Conservation (phyloP, 2,329 filamentous ascomycete genomes). For the Pyrenophora seminiperda region DNA sequence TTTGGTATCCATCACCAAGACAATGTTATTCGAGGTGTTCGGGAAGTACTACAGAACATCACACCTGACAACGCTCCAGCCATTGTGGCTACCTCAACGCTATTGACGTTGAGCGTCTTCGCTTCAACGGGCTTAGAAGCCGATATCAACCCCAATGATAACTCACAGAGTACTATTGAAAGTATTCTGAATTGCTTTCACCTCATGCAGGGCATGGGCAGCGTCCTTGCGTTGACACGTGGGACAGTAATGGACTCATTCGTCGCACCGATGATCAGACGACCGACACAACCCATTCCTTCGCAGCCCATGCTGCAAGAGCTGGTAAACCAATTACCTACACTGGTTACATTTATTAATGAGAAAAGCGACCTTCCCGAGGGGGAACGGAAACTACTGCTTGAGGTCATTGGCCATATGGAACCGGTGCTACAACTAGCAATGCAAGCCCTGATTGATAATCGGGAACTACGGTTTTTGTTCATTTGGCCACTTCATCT, state of each 20-base stretch:
- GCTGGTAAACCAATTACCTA: slow-evolving; percentile 27
- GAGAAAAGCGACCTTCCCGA: slow-evolving; percentile 25
- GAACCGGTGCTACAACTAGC: slow-evolving; percentile 28
- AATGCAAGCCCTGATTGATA: slow-evolving; percentile 32
- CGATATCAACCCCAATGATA: slow-evolving; percentile 8
- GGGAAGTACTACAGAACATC: slow-evolving; percentile 37
- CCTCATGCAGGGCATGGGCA: slow-evolving; percentile 44
- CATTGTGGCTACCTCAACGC: slow-evolving; percentile 38
- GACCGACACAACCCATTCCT: slow-evolving; percentile 26
- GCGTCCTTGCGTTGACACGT: slow-evolving; percentile 34
- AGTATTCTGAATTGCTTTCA: slow-evolving; percentile 43
- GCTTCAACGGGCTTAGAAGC: slow-evolving; percentile 38
- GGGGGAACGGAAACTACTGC: slow-evolving; percentile 20
- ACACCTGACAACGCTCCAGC: slow-evolving; percentile 37
- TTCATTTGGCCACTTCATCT: slow-evolving; percentile 49
- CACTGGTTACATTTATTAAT: slow-evolving; percentile 29
- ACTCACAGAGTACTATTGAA: slow-evolving; percentile 30
- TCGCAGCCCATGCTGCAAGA: slow-evolving; percentile 37
- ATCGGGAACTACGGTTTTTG: slow-evolving; percentile 44
- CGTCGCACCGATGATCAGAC: slow-evolving; percentile 29
- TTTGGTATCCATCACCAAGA: slow-evolving; percentile 47
- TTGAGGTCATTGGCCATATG: slow-evolving; percentile 25
- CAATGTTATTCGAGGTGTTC: slow-evolving; percentile 41
- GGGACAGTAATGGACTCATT: slow-evolving; percentile 28
- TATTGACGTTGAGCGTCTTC: slow-evolving; percentile 41